These are phyloP conservation scores for Elsinoe batatas DNA, from an alignment of 2,329 filamentous ascomycete genomes.

Conservation along the genomic window DNA sequence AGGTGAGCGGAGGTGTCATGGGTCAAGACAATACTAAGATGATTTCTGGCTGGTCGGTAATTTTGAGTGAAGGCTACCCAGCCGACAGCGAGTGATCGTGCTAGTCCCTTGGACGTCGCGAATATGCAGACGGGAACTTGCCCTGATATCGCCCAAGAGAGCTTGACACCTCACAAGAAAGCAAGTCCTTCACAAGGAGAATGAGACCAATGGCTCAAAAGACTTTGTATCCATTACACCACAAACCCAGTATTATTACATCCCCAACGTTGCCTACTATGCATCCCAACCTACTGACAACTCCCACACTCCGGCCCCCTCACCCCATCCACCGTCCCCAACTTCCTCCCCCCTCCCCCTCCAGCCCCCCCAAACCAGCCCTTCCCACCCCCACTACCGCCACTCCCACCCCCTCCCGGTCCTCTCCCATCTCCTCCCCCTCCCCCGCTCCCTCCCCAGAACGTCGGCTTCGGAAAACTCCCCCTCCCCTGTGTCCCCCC, in stretches of 20 bases:
- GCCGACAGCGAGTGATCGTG: too few relatives aligned
- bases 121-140: too few relatives aligned
- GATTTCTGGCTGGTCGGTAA: too few relatives aligned
- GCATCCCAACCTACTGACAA: neutral
- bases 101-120: too few relatives aligned
- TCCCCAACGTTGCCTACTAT: neutral
- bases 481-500: constrained; percentile 3
- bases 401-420: neutral
- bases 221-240: neutral
- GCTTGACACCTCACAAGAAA: too few relatives aligned
- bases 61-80: too few relatives aligned
- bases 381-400: neutral
- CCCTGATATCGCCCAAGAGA: too few relatives aligned
- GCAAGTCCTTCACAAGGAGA: too few relatives aligned
- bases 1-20: too few relatives aligned
- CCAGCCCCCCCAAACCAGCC: neutral
- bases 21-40: too few relatives aligned
- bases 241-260: neutral
- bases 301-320: constrained; percentile 12
- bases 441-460: constrained; percentile 19
- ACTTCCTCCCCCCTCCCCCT: neutral
- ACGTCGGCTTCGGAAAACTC: constrained; percentile 9
- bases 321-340: constrained; percentile 10
- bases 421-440: constrained; percentile 14
- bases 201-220: too few relatives aligned